Evolutionary conservation across 257 asterid species (phyloP).

Genomic region (Solanum peruvianum): DNA sequence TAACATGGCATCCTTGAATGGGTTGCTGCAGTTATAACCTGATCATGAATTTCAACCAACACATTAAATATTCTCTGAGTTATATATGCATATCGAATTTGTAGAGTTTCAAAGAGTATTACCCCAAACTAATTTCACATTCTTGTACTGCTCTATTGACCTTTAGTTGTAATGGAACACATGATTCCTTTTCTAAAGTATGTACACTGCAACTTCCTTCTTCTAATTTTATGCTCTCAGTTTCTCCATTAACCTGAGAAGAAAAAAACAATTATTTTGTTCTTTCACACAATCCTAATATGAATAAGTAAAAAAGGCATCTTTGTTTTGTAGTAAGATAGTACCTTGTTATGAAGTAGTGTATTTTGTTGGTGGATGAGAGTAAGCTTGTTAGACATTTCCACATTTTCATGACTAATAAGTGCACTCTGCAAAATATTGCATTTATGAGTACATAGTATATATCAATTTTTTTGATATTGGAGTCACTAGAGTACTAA

Average conservation of each 20-base stretch:
- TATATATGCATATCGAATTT: neutral
- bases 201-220: slow-evolving; percentile 4
- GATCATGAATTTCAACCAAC: neutral
- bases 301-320: neutral
- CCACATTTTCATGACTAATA: slow-evolving; percentile 43
- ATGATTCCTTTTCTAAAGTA: slow-evolving; percentile 26
- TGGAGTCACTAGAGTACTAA: neutral
- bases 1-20: neutral
- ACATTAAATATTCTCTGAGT: neutral
- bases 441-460: neutral
- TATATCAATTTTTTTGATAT: neutral
- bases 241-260: slow-evolving; percentile 28
- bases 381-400: slow-evolving; percentile 40
- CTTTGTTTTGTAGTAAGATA: neutral
- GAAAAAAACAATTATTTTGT: neutral
- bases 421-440: slow-evolving; percentile 36
- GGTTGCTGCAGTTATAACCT: neutral
- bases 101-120: neutral
- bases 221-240: slow-evolving; percentile 8
- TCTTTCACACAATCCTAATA: neutral
- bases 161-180: neutral
- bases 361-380: slow-evolving; percentile 32
- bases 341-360: slow-evolving; percentile 51
- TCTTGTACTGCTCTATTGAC: slow-evolving; percentile 4
- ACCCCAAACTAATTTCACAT: slow-evolving; percentile 25